Conservation (phyloP, 257 asterid genomes). For the Voacanga thouarsii region DNA sequence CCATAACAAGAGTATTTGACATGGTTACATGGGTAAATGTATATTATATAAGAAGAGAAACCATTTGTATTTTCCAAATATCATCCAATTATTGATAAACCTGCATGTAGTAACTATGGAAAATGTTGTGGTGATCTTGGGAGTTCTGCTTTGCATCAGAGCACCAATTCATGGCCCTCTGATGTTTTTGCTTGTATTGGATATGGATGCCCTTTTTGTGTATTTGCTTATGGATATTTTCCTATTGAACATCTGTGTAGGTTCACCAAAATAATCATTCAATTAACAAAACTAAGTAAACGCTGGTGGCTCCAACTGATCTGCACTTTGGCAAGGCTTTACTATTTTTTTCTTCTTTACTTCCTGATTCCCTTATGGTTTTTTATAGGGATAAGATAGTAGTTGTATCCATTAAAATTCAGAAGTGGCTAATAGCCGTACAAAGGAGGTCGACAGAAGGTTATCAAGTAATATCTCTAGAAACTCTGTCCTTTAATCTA, state of each 20-base stretch:
- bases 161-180: neutral
- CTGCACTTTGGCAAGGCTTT: neutral
- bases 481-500: conserved; percentile 1
- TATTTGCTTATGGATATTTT: neutral
- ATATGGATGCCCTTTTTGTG: neutral
- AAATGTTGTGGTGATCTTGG: neutral
- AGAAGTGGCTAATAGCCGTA: conserved; percentile 1
- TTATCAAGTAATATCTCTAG: conserved; percentile 7
- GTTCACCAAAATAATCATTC: neutral
- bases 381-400: neutral
- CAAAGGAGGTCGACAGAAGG: neutral
- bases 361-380: neutral
- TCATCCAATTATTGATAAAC: neutral
- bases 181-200: neutral
- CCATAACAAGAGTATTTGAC: neutral
- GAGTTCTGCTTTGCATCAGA: neutral
- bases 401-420: neutral
- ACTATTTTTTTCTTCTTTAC: neutral
- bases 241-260: neutral
- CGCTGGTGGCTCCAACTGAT: neutral
- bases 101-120: neutral
- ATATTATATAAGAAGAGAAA: neutral
- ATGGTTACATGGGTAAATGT: neutral
- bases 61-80: neutral
- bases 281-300: neutral